Base-by-base conservation (phyloP, 306 rosid species). In the Trifolium pratense region DNA sequence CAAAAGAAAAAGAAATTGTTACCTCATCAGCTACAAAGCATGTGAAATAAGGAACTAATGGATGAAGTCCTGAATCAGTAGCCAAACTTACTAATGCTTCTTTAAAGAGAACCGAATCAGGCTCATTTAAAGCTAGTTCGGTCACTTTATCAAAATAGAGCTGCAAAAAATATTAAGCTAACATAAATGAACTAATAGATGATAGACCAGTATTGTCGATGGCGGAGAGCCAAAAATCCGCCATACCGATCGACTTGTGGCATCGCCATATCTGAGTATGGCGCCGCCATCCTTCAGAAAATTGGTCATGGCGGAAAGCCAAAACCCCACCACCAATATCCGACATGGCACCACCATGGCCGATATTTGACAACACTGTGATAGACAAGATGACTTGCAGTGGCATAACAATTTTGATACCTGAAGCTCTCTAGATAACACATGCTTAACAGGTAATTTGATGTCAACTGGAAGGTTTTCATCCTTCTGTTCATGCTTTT, bases 1-100 rank as follows among this genome's bases (percentile, higher is more conserved):
- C 17, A 70, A 45, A 34, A 74, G 57, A 40, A 29, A 39, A 37
- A 66, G 15, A 74, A 40, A 68, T 39, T 37, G 76, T 78, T 79
- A 93, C 98, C 98, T 93, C 96, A 64, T 93, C 98, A 63, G 94
- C 89, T 72, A 93, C 80, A 57, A 93, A 93, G 84, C 85, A 78
- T 48, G 88, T 85, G 71, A 93, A 93, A 79, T 89, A 93, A 21
- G 98, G 98, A 82, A 93, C 92, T 70, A 91, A 86, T 21, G 91
- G 93, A 74, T 91, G 97, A 68, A 93, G 92, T 76, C 97, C 98
- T 32, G 96, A 87, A 78, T 93, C 96, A 40, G 90, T 89, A 71
- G 96, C 87, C 90, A 93, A 81, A 87, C 97, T 91, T 71, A 81
- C 75, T 84, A 93, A 83, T 17, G 91, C 96, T 84, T 93, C 85